A percentile compares a stretch with the other conserved stretches of the same genome.
Evolutionary conservation across 2,329 filamentous ascomycete genomes (phyloP).

Genomic region (Grosmannia huntii): DNA sequence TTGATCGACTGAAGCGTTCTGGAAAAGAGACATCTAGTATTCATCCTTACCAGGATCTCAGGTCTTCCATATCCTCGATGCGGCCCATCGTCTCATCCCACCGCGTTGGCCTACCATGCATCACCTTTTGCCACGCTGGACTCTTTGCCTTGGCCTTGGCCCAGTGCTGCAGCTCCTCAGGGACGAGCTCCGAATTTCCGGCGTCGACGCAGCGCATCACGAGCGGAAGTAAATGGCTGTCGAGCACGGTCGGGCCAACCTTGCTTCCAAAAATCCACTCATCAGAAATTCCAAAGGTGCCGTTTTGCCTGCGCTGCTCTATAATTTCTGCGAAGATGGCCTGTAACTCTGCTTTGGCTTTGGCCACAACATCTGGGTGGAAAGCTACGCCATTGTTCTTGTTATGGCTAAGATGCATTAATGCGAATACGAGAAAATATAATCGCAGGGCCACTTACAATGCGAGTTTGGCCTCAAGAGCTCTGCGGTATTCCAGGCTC

Average conservation of each 20-base stretch:
- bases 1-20: too few relatives aligned
- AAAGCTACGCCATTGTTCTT: not conserved
- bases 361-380: not conserved
- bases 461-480: not conserved
- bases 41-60: not conserved
- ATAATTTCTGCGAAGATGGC: not conserved
- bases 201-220: not conserved
- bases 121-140: not conserved
- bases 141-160: not conserved
- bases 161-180: not conserved
- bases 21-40: too few relatives aligned
- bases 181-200: not conserved
- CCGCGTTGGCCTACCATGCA: not conserved
- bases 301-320: not conserved
- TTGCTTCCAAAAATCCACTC: not conserved
- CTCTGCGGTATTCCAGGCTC: not conserved
- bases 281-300: not conserved
- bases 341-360: not conserved
- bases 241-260: not conserved
- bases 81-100: not conserved
- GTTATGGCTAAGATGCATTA: not conserved
- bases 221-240: not conserved
- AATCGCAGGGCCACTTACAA: not conserved
- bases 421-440: not conserved
- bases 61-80: not conserved